Evolutionary conservation across 495 filamentous ascomycete genomes (phyloP).

Genomic region (Aspergillus cavernicola): DNA sequence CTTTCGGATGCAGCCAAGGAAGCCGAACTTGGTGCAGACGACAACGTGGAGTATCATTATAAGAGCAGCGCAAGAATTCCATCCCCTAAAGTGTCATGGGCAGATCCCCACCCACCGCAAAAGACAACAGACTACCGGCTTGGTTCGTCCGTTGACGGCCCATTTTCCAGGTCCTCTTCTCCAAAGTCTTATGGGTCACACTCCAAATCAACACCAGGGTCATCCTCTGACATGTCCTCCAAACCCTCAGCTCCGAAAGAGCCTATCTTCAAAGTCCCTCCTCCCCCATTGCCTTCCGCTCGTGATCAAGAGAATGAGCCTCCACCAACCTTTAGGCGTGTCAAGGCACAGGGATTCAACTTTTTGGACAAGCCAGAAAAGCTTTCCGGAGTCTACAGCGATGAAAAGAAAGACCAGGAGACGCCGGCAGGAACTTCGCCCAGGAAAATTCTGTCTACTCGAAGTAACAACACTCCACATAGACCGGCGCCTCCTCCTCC

Average conservation of each 20-base stretch:
- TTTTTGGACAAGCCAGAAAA: constrained; percentile 60
- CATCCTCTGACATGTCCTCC: constrained; percentile 38
- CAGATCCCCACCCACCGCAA: constrained; percentile 37
- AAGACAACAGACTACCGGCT: constrained; percentile 26
- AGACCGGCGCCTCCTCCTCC: constrained; percentile 80
- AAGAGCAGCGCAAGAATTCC: constrained; percentile 31
- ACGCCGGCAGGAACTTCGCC: constrained; percentile 51
- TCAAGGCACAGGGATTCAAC: constrained; percentile 55
- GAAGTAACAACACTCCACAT: constrained; percentile 80
- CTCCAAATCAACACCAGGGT: constrained; percentile 40
- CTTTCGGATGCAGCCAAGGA: constrained; percentile 31
- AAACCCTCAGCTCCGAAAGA: constrained; percentile 34
- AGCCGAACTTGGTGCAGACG: constrained; percentile 18
- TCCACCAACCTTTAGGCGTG: constrained; percentile 69
- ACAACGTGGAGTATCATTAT: constrained; percentile 28
- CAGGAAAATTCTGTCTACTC: constrained; percentile 63
- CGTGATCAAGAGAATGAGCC: constrained; percentile 81
- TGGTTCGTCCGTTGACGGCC: constrained; percentile 23
- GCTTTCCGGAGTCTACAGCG: constrained; percentile 44
- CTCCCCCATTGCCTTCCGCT: constrained; percentile 54
- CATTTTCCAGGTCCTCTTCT: constrained; percentile 38
- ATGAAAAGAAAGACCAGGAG: constrained; percentile 45
- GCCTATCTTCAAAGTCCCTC: constrained; percentile 65
- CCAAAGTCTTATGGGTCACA: constrained; percentile 39
- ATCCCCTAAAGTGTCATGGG: constrained; percentile 46